Evolutionary conservation across 495 filamentous ascomycete species (phyloP).

Genomic region (Hypoxylon rickii): DNA sequence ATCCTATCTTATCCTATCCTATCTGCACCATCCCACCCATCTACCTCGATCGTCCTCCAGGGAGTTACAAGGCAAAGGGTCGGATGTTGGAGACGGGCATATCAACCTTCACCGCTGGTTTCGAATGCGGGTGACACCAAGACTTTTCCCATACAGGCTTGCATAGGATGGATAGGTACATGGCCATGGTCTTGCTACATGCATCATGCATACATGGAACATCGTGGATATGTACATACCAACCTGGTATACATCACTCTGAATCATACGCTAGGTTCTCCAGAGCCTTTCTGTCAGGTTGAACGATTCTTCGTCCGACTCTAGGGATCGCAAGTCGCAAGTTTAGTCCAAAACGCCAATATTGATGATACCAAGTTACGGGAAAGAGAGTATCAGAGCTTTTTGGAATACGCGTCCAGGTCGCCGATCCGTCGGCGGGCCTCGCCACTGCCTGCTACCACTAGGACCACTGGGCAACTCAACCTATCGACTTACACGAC

Average conservation of each 20-base stretch:
- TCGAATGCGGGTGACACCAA: conserved; percentile 30
- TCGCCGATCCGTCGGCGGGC: conserved; percentile 21
- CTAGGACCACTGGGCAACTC: conserved; percentile 14
- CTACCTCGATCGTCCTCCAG: conserved; percentile 2
- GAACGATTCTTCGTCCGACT: conserved; percentile 16
- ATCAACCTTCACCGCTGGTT: conserved; percentile 35
- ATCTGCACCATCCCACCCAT: too few species aligned
- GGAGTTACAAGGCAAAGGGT: neutral
- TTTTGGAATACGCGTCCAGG: conserved; percentile 19
- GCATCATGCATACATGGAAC: conserved; percentile 4
- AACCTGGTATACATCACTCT: too few species aligned
- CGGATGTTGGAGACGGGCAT: conserved; percentile 17
- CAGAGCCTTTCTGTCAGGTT: neutral
- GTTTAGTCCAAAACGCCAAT: neutral
- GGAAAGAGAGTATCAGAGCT: too few species aligned
- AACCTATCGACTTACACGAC: conserved; percentile 21
- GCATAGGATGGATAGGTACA: conserved; percentile 17
- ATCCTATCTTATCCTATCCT: neutral
- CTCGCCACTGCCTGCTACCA: neutral
- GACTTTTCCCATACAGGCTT: conserved; percentile 21
- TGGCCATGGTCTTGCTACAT: conserved; percentile 21
- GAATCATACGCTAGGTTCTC: too few species aligned
- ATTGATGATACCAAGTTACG: too few species aligned
- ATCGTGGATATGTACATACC: neutral
- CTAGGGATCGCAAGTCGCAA: conserved; percentile 9